Evolutionary conservation across 1,139 yeast species (phyloP).

Genomic region (Pichia sp.): DNA sequence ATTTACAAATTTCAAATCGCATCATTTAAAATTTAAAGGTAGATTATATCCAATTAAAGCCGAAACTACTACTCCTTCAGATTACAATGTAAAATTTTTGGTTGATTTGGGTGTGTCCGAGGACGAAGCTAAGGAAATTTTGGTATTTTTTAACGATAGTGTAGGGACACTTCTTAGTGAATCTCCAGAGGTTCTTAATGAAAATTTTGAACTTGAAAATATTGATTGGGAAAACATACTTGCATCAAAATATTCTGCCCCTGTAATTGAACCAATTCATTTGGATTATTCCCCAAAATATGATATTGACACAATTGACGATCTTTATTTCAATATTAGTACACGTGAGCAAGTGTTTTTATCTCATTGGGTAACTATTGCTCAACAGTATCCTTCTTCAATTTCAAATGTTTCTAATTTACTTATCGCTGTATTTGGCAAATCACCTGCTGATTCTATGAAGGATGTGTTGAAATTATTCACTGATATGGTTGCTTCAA

Average conservation of each 20-base stretch:
- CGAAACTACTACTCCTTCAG: slow-evolving; percentile 46
- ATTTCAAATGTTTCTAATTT: slow-evolving; percentile 46
- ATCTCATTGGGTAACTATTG: slow-evolving; percentile 43
- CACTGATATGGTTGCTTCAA: slow-evolving; percentile 32
- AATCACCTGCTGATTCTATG: slow-evolving; percentile 27
- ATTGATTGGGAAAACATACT: slow-evolving; percentile 6
- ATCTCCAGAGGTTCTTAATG: slow-evolving; percentile 25
- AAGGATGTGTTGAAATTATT: slow-evolving; percentile 34
- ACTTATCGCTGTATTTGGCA: slow-evolving; percentile 33
- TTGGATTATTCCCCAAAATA: slow-evolving; percentile 33
- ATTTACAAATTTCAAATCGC: slow-evolving; percentile 27
- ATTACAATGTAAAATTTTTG: slow-evolving; percentile 44
- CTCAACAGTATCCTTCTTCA: slow-evolving; percentile 46
- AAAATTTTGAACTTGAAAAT: slow-evolving; percentile 26
- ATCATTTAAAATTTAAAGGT: slow-evolving; percentile 29
- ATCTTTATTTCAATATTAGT: slow-evolving; percentile 35
- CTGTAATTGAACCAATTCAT: slow-evolving; percentile 26
- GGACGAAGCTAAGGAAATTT: slow-evolving; percentile 36
- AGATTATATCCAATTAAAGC: slow-evolving; percentile 41
- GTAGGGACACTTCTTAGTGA: slow-evolving; percentile 18
- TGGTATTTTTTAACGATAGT: slow-evolving; percentile 26
- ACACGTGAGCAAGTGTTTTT: slow-evolving; percentile 35
- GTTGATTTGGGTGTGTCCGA: slow-evolving; percentile 38
- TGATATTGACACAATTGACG: slow-evolving; percentile 31
- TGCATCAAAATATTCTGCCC: slow-evolving; percentile 20